A percentile compares a stretch with the other conserved stretches of the same genome.
Conservation (phyloP, 495 filamentous ascomycete genomes). For the Haplographium delicatum region DNA sequence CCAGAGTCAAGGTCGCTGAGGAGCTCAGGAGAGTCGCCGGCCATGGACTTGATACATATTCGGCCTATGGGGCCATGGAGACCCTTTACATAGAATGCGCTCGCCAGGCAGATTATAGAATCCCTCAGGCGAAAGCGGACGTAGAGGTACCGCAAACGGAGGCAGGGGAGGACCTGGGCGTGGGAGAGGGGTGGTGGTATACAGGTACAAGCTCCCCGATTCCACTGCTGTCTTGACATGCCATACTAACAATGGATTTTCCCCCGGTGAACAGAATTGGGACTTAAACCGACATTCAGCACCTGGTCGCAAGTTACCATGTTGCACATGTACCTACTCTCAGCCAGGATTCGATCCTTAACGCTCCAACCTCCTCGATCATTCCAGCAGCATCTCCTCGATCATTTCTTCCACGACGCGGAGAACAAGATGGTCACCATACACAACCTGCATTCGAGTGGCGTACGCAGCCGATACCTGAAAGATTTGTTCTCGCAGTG, state of each 20-base stretch:
- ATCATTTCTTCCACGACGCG: constrained; percentile 90
- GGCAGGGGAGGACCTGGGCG: constrained; percentile 72
- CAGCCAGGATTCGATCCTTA: constrained; percentile 79
- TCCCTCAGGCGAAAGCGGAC: constrained; percentile 52
- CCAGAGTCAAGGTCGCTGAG: not conserved
- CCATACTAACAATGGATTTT: too few species aligned
- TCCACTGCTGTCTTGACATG: not conserved
- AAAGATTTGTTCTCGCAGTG: constrained; percentile 92
- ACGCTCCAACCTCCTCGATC: constrained; percentile 44
- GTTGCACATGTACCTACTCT: constrained; percentile 89
- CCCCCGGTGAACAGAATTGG: constrained; percentile 30
- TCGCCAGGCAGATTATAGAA: constrained; percentile 66
- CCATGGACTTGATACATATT: constrained; percentile 45
- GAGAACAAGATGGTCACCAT: constrained; percentile 75
- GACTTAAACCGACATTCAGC: constrained; percentile 75
- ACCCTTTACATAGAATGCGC: constrained; percentile 73
- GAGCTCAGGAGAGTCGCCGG: constrained; percentile 4
- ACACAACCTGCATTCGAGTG: constrained; percentile 61
- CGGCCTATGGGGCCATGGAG: constrained; percentile 73
- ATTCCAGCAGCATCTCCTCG: constrained; percentile 73
- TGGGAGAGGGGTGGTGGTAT: constrained; percentile 78
- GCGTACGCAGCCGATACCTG: constrained; percentile 74
- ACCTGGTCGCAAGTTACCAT: constrained; percentile 96
- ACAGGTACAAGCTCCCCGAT: constrained; percentile 44
- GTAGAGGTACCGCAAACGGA: constrained; percentile 56